Evolutionary conservation across 2,329 filamentous ascomycete species (phyloP).

Genomic region (Colletotrichum sp.): DNA sequence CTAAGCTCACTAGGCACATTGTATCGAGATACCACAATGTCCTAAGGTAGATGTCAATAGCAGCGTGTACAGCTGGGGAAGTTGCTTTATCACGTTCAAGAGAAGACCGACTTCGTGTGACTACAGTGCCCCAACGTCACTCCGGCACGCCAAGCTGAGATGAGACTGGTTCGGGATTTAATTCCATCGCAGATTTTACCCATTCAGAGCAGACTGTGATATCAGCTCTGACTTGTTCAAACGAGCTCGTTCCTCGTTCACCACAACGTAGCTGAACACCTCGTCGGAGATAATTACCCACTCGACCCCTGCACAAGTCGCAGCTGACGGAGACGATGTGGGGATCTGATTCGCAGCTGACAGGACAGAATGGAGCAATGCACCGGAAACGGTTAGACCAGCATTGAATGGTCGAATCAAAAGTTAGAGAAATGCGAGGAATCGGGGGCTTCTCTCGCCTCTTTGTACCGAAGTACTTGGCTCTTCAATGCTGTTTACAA

Average conservation of each 20-base stretch:
- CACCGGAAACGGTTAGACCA: neutral
- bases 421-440: neutral
- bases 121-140: neutral
- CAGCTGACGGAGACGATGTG: neutral
- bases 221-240: neutral
- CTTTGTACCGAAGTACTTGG: neutral
- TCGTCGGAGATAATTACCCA: neutral
- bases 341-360: neutral
- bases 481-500: neutral
- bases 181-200: neutral
- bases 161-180: neutral
- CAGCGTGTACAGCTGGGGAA: neutral
- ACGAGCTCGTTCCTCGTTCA: neutral
- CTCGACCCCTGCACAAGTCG: neutral
- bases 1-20: neutral
- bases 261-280: neutral
- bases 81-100: fast-evolving
- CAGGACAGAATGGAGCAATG: neutral
- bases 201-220: neutral
- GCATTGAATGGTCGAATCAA: neutral
- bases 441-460: neutral
- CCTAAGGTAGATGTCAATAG: fast-evolving
- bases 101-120: neutral
- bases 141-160: neutral
- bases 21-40: fast-evolving